phyloP scores from a whole-genome alignment of 768 basidiomycete genomes.

The Filobasidium floriforme region DNA sequence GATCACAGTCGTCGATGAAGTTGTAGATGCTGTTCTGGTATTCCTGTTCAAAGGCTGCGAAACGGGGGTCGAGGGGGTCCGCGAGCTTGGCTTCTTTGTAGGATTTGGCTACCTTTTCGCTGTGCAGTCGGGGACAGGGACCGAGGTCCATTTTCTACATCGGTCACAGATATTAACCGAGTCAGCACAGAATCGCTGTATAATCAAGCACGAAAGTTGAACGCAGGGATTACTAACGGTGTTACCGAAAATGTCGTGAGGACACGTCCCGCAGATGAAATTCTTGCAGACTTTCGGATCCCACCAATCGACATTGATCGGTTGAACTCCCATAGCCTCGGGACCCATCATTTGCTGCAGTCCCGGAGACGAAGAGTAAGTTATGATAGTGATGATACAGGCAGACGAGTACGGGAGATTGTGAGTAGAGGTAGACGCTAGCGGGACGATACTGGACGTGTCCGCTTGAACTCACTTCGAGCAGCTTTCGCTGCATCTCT shows the following conservation, averaged over 20 bases:
- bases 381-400: no score
- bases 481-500: slow-evolving; percentile 94
- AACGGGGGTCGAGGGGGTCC: slow-evolving; percentile 69
- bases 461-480: slow-evolving; percentile 49
- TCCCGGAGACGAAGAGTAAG: not conserved
- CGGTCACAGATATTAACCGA: not conserved
- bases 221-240: slow-evolving; percentile 65
- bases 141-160: slow-evolving; percentile 99
- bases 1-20: slow-evolving; percentile 97
- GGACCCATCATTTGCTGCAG: slow-evolving; percentile 99
- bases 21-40: slow-evolving; percentile 91
- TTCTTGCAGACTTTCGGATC: slow-evolving; percentile 98
- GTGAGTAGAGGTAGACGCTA: slow-evolving; percentile 45
- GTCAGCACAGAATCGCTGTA: not conserved
- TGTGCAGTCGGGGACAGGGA: slow-evolving; percentile 93
- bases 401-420: no score
- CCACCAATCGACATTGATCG: slow-evolving; percentile 78
- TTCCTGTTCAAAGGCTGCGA: slow-evolving; percentile 82
- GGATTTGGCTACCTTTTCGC: slow-evolving; percentile 84
- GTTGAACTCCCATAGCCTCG: slow-evolving; percentile 94
- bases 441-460: slow-evolving; percentile 26
- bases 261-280: slow-evolving; percentile 97
- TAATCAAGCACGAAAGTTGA: no score
- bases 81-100: slow-evolving; percentile 71
- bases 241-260: slow-evolving; percentile 93